Base-by-base conservation (phyloP, 441 rosid genomes). In the Gossypium schwendimanii region DNA sequence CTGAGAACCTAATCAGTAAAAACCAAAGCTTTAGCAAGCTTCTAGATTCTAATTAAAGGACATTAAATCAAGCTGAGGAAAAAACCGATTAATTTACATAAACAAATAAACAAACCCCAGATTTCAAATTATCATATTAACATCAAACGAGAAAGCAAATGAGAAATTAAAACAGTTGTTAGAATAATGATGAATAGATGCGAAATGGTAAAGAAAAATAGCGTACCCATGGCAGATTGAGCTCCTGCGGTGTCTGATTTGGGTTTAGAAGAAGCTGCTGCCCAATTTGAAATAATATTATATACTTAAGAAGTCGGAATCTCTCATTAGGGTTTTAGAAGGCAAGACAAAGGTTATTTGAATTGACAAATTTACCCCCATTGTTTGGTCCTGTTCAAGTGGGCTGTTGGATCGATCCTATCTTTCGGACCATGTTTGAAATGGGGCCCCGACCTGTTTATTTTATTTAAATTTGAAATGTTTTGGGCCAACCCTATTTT, bases 141-240 rank as follows among this genome's bases (percentile, higher is more conserved):
- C 49, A 2, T 28, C 18, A 14, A 3, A 23, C 33, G 12, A 63
- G 31, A 21, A 24, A 18, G 6, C 1, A 41, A 52, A 52, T 24
- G 6, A 18, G 69, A 7, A 21, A 20, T 7, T 11, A 12, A 12
- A 21, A 0, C 0, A 31, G 26, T 17, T 31, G 1, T 23, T 10
- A 4, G 6, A 57, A 12, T 45, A 45, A 1, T 33, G 12, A n/a
- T 23, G 6, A n/a, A 15, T 15, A 26, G 24, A n/a, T n/a, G 39
- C 0, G 31, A 28, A 45, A 54, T 26, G 26, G 15, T 9, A 41
- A n/a, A 33, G 39, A 66, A 47, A 72, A 63, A 75, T 63, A 63
- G 71, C 75, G 11, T 63, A 79, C 82, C 82, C 82, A 79, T 79
- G 8, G 77, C 52, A 57, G 6, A 52, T 68, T 45, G 71, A 60